Base-by-base conservation (phyloP, 306 rosid species). In the Rosa chinensis region DNA sequence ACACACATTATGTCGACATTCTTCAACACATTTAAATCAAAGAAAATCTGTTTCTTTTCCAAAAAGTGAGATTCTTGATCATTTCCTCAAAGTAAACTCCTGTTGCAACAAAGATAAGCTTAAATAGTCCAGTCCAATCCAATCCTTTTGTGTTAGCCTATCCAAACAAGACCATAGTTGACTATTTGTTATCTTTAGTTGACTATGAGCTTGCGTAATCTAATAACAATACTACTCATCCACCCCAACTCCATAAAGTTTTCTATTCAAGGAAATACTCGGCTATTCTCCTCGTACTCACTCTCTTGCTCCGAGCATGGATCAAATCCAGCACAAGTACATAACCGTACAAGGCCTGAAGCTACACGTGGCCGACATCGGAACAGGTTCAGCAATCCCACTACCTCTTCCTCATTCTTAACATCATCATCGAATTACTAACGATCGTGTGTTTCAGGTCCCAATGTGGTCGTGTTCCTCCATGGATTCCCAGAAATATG, bases 401-500 rank as follows among this genome's bases (percentile, higher is more conserved):
- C 9, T 32, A 43, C 7, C 11, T 17, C 61, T 20, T 53, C 62
- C 9, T 20, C 12, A 8, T 56, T 3, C 28, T 56, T 20, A 56
- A 56, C 28, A 56, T 56, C 62, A 56, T 56, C 62, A 56, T 56
- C 10, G 18, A 6, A 63, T 64, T 37, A 6, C 56, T n/a, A 50
- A 45, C 23, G 14, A 3, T 35, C 13, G 20, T 49, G 48, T 21
- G 10, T 0, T 82, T 76, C 85, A 88, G 94, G 93, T 67, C 79
- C 76, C 10, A 89, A 89, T 80, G 93, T 81, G 37, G 93, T 85
- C 72, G 88, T 94, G 23, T 92, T 92, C 70, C 82, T 94, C 6
- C 97, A 92, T 67, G 96, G 97, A 0, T 94, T 94, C 76, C 97
- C 93, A 0, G 97, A 94, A 88, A 94, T 90, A 79, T 94, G 98